Base-by-base conservation (phyloP, 352 stramenopile species). In the Blastocystis sp. region DNA sequence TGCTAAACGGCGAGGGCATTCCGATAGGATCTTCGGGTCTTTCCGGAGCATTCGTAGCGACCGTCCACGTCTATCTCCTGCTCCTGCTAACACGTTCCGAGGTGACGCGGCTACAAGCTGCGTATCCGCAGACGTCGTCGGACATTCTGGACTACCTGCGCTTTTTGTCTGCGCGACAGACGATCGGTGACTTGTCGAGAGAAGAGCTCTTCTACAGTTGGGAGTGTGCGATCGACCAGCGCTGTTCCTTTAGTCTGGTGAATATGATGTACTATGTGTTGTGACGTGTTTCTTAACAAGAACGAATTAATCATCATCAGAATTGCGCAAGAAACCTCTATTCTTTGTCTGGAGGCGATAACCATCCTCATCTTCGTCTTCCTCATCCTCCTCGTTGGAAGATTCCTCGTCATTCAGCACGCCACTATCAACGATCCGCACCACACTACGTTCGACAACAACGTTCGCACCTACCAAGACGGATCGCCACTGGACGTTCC, bases 401-500 rank as follows among this genome's bases (percentile, higher is more conserved):
- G 21, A 14, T 18, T 67, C 11, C 32, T 65, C 48, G 0, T 64
- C 29, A 0, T 81, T 44, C 7, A 51, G 9, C 21, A 51, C 36
- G 14, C 63, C 36, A n/a, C 56, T 36, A 59, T 65, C 36, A 34
- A 63, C 40, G 8, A 63, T 40, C 48, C n/a, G 34, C 1, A 40
- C 48, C 7, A 24, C 24, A 78, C 86, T 36, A 21, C 48, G 21
- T 32, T 42, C 59, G 0, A 87, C 0, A 4, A 56, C 36, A 32
- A 53, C 71, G 32, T 86, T 84, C 9, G 8, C 8, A 3, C 29
- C 53, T 38, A 76, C 61, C 9, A 32, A 11, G 53, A 42, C n/a
- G 81, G 65, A 16, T 46, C 54, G 29, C 81, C 81, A 2, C 34
- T 48, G 16, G 21, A 9, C 14, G 48, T 57, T 51, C 81, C 81